These are phyloP conservation scores for Scedosporium minutisporum DNA, from an alignment of 2,329 filamentous ascomycete species.

Conservation along the genomic window DNA sequence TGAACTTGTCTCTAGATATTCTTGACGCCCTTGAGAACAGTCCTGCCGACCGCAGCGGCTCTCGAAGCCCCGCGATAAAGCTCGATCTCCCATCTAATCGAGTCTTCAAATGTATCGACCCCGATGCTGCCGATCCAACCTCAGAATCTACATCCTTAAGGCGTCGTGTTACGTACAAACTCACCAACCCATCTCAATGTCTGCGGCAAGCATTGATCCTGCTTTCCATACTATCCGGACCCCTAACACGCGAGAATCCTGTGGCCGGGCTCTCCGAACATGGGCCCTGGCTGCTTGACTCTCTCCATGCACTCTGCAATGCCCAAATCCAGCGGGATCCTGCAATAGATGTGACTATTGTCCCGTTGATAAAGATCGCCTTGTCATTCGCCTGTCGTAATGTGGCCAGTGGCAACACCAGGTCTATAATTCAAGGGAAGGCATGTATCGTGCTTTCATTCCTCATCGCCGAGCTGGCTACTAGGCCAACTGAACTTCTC, in stretches of 20 bases:
- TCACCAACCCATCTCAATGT: conserved; percentile 5
- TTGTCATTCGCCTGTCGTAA: neutral
- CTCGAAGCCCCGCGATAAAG: neutral
- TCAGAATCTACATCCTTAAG: neutral
- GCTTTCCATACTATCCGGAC: neutral
- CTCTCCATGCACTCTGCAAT: conserved; percentile 4
- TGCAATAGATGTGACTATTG: conserved; percentile 1
- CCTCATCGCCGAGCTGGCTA: conserved; percentile 31
- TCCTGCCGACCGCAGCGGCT: neutral
- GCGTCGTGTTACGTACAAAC: conserved; percentile 7
- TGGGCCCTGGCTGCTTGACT: conserved; percentile 4
- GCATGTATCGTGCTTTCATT: conserved; percentile 1
- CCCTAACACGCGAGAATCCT: neutral
- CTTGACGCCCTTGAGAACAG: neutral
- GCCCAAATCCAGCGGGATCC: conserved; percentile 1
- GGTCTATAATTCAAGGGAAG: conserved; percentile 3
- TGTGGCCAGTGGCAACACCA: neutral
- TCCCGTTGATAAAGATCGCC: conserved; percentile 2
- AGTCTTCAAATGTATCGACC: conserved; percentile 1
- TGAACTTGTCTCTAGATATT: neutral
- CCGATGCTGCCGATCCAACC: neutral
- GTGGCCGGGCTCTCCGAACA: neutral
- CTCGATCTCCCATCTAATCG: conserved; percentile 2
- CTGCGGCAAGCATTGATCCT: conserved; percentile 2
- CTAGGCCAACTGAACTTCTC: conserved; percentile 20